Evolutionary conservation across 345 rosid genomes (phyloP).

Genomic region (Litchi chinensis): DNA sequence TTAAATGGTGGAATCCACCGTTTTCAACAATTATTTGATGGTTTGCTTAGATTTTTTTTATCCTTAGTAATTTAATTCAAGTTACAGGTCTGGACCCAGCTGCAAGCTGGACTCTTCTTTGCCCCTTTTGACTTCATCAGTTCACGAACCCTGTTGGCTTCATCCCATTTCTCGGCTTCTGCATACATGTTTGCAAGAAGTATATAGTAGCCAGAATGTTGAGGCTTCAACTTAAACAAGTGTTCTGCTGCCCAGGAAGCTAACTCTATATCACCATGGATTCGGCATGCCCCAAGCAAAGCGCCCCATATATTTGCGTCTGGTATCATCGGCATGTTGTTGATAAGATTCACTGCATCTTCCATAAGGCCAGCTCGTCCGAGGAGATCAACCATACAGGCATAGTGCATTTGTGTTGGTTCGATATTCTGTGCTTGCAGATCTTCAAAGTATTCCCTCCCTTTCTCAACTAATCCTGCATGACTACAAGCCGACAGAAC

Average conservation of each 20-base stretch:
- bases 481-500: conserved; percentile 57
- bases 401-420: conserved; percentile 48
- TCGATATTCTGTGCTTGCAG: conserved; percentile 36
- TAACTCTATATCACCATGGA: conserved; percentile 47
- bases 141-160: conserved; percentile 45
- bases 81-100: conserved; percentile 49
- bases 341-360: conserved; percentile 41
- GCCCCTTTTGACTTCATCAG: conserved; percentile 51
- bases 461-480: conserved; percentile 47
- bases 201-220: conserved; percentile 48
- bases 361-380: conserved; percentile 54
- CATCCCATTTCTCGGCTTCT: conserved; percentile 58
- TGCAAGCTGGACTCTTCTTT: conserved; percentile 51
- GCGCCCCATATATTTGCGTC: conserved; percentile 57
- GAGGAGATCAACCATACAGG: conserved; percentile 59
- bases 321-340: conserved; percentile 35
- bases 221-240: conserved; percentile 54
- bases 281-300: conserved; percentile 54
- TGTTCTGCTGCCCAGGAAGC: conserved; percentile 55
- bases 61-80: no score
- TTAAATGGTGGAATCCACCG: no score
- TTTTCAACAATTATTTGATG: no score
- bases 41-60: no score
- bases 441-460: conserved; percentile 44
- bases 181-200: conserved; percentile 54